phyloP scores from a whole-genome alignment of 2,329 filamentous ascomycete genomes.

The Simplicillium sp. region DNA sequence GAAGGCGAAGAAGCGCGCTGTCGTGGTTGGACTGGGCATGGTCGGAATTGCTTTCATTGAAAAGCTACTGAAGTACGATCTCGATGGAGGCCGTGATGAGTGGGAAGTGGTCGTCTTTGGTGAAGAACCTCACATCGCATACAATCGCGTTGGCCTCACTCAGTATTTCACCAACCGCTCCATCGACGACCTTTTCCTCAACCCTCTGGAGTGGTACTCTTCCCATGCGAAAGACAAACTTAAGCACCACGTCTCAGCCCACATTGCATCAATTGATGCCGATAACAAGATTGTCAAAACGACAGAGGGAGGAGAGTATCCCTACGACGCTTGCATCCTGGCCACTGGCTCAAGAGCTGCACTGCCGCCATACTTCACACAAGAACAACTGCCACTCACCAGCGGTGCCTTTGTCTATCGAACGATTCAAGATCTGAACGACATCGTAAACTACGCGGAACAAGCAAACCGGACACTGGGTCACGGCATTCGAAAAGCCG shows the following conservation, averaged over 20 bases:
- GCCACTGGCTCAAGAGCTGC: conserved; percentile 72
- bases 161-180: conserved; percentile 76
- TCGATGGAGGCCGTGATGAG: conserved; percentile 49
- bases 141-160: conserved; percentile 83
- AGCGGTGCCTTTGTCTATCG: conserved; percentile 84
- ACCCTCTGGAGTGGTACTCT: not conserved
- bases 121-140: conserved; percentile 79
- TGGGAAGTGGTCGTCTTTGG: conserved; percentile 81
- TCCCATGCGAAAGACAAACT: conserved; percentile 2
- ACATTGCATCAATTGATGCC: conserved; percentile 14
- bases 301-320: conserved; percentile 56
- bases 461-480: conserved; percentile 58
- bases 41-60: conserved; percentile 88
- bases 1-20: conserved; percentile 55
- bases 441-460: conserved; percentile 64
- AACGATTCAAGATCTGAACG: conserved; percentile 72
- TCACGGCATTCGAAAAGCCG: conserved; percentile 11
- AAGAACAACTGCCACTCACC: conserved; percentile 66
- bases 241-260: conserved; percentile 49
- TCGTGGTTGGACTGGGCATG: conserved; percentile 78
- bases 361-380: conserved; percentile 48
- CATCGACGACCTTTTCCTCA: conserved; percentile 3
- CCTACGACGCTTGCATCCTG: conserved; percentile 74
- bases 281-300: conserved; percentile 58
- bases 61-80: conserved; percentile 79